Percentiles rank a stretch among this genome's conserved stretches.
Conservation (phyloP, 1,284 basidiomycete species). For the Cryptococcus amylolentus region DNA sequence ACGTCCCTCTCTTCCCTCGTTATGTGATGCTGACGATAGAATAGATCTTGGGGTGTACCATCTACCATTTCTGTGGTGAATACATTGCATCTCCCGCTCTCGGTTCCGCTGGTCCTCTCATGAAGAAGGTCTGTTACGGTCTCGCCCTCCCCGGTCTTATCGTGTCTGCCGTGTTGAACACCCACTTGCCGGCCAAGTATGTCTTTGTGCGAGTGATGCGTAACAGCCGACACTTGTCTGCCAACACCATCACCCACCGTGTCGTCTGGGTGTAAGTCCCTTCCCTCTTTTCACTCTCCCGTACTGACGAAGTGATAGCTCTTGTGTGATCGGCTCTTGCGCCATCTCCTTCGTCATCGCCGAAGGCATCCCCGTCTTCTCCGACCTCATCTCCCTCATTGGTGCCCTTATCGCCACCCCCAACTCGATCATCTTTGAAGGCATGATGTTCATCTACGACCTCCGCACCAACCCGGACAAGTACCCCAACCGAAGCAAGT, state of each 20-base stretch:
- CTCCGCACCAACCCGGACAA: conserved; percentile 12
- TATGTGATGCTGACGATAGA: background rate
- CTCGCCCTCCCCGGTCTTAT: conserved; percentile 44
- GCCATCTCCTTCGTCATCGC: conserved; percentile 37
- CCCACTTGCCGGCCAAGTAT: conserved; percentile 30
- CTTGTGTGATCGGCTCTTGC: conserved; percentile 36
- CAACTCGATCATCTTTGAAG: background rate
- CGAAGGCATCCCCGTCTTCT: conserved; percentile 38
- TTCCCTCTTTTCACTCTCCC: conserved; percentile 24
- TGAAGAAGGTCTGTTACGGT: conserved; percentile 49
- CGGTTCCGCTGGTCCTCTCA: conserved; percentile 40
- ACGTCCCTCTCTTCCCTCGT: conserved; percentile 19
- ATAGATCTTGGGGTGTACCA: conserved; percentile 21
- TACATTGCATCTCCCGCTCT: conserved; percentile 47
- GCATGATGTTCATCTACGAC: conserved; percentile 14
- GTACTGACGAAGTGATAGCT: background rate
- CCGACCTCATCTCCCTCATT: conserved; percentile 32
- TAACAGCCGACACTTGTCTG: conserved; percentile 57
- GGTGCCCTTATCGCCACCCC: conserved; percentile 30
- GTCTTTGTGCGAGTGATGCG: conserved; percentile 61
- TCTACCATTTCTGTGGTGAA: conserved; percentile 34
- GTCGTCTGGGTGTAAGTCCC: conserved; percentile 52
- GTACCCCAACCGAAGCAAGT: conserved; percentile 12
- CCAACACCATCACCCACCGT: conserved; percentile 60
- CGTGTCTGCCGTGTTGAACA: conserved; percentile 15